Evolutionary conservation across 306 rosid species (phyloP).

Genomic region (Myrica gale): DNA sequence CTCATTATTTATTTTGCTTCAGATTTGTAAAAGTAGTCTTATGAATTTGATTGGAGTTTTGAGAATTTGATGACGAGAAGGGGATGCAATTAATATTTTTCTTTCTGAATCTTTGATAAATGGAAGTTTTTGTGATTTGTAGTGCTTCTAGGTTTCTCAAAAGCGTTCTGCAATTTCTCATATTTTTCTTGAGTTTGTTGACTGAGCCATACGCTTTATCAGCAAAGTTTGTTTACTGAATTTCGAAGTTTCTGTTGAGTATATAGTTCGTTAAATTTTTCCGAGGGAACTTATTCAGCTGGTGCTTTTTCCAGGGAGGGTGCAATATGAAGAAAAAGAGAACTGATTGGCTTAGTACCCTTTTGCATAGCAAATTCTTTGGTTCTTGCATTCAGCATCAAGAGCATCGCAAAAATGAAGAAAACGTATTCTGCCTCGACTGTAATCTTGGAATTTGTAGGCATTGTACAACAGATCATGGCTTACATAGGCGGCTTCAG

Average conservation of each 20-base stretch:
- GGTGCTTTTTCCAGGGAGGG: slow-evolving; percentile 51
- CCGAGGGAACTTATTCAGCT: slow-evolving; percentile 17
- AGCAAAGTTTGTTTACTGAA: slow-evolving; percentile 21
- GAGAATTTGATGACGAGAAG: background rate
- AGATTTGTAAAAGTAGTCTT: background rate
- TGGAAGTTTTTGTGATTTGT: background rate
- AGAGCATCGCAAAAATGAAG: slow-evolving; percentile 63
- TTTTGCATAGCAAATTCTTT: slow-evolving; percentile 56
- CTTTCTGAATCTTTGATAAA: background rate
- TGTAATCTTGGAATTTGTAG: slow-evolving; percentile 66
- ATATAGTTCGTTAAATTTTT: slow-evolving; percentile 10
- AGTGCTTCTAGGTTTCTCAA: slow-evolving; percentile 28
- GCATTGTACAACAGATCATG: slow-evolving; percentile 70
- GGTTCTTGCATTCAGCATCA: slow-evolving; percentile 71
- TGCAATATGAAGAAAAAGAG: slow-evolving; percentile 42
- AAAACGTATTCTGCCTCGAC: slow-evolving; percentile 76
- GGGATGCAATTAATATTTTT: background rate
- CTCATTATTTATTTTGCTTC: background rate
- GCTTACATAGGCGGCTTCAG: slow-evolving; percentile 69
- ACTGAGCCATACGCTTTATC: background rate
- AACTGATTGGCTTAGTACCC: slow-evolving; percentile 64
- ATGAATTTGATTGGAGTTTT: background rate
- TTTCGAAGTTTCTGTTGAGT: background rate
- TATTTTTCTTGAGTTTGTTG: background rate
- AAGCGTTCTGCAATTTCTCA: background rate